These are phyloP conservation scores for Phalaenopsis hybrid DNA, from an alignment of 116 monocot genomes.

Conservation along the genomic window DNA sequence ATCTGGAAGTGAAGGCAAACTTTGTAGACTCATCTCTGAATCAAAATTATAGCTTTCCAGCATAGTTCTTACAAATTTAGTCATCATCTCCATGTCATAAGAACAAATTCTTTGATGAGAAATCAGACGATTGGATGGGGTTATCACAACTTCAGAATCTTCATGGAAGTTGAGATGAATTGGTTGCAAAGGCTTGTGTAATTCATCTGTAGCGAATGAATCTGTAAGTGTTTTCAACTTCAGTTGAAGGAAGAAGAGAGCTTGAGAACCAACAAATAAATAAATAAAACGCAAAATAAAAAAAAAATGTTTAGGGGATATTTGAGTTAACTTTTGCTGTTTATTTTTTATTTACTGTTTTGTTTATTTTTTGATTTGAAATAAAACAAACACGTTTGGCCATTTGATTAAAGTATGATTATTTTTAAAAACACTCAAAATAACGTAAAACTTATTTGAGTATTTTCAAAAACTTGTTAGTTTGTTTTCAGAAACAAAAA, in stretches of 20 bases:
- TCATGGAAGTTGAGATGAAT: constrained; percentile 26
- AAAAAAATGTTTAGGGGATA: not conserved
- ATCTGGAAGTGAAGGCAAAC: constrained; percentile 28
- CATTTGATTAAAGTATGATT: too few species aligned
- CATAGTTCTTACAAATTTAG: constrained; percentile 35
- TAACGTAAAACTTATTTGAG: too few species aligned
- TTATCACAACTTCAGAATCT: constrained; percentile 9
- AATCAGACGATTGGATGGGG: constrained; percentile 3
- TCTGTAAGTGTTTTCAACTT: not conserved
- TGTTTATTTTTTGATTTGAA: too few species aligned
- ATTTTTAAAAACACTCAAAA: too few species aligned
- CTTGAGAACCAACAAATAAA: not conserved
- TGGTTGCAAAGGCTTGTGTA: constrained; percentile 7
- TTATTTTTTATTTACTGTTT: too few species aligned
- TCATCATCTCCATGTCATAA: constrained; percentile 26
- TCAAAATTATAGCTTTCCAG: constrained; percentile 39
- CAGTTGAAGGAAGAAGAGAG: not conserved
- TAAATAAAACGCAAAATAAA: not conserved
- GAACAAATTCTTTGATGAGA: constrained; percentile 14
- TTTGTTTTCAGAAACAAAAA: too few species aligned
- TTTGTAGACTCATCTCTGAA: constrained; percentile 15
- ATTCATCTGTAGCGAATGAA: constrained; percentile 33
- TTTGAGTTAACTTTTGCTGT: too few species aligned
- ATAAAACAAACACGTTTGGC: too few species aligned
- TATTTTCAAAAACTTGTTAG: too few species aligned